Base-by-base conservation (phyloP, 352 stramenopile species). In the Phytophthora sp. region DNA sequence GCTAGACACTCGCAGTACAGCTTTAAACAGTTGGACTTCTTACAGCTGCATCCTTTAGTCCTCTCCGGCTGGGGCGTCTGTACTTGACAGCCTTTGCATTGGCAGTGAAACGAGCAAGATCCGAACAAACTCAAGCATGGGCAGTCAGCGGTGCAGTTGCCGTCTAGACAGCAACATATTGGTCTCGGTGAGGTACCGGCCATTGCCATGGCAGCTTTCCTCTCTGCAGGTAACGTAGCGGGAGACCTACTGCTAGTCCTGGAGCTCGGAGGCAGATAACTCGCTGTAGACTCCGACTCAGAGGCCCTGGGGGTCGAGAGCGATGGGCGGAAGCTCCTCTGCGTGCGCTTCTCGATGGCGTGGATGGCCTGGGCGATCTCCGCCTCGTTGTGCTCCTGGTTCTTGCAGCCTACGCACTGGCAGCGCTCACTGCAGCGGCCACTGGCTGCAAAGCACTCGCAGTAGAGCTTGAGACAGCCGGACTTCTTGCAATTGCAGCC, bases 21-120 rank as follows among this genome's bases (percentile, higher is more conserved):
- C 67, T 99, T 99, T 7, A 99, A 86, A 66, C 97, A 99, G 57
- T 97, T 96, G 9, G 93, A 98, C 56, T 98, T 98, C 76, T 98
- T 98, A 79, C 96, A 99, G 52, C 96, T 98, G 71, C 97, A 99
- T 33, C 85, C 82, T 38, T 84, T 84, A 0, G 72, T 76, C 54
- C 77, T 84, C 55, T 85, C 79, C 9, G 75, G 66, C n/a, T 71
- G 50, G 7, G n/a, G n/a, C n/a, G 27, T 23, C 9, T 71, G 63
- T 12, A 74, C 70, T 31, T 67, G 62, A 24, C 81, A 90, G 6
- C 77, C 78, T 42, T 73, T 81, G 54, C 79, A 88, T 35, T 64
- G 52, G 38, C 79, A 88, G 7, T 36, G 46, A 39, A 51, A 16
- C 1, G 51, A 60, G 36, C 83, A 91, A 15, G 63, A 53, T 15